Evolutionary conservation across 2,329 filamentous ascomycete species (phyloP).

Genomic region (Aspergillus brasiliensis): DNA sequence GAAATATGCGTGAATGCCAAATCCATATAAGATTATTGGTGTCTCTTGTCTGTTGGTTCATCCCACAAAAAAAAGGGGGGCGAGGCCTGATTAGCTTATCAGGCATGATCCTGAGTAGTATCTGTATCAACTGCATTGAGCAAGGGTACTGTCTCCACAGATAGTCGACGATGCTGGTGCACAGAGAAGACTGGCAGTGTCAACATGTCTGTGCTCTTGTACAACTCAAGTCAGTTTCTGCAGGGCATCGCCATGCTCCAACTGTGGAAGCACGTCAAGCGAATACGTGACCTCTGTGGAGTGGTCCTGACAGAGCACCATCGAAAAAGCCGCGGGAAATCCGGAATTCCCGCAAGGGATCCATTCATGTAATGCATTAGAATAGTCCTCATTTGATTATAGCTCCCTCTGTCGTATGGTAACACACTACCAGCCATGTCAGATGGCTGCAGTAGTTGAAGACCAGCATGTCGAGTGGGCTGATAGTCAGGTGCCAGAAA

Average conservation of each 20-base stretch:
- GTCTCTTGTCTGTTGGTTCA: neutral
- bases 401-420: neutral
- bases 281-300: slow-evolving; percentile 7
- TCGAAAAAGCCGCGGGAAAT: neutral
- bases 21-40: neutral
- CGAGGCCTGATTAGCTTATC: neutral
- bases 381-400: neutral
- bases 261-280: neutral
- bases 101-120: neutral
- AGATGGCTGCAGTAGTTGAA: neutral
- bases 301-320: neutral
- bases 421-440: slow-evolving; percentile 1
- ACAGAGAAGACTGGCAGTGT: neutral
- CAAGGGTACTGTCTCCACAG: neutral
- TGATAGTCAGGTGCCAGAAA: slow-evolving; percentile 3
- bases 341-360: neutral
- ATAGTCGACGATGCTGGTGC: neutral
- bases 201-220: slow-evolving; percentile 3
- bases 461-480: neutral
- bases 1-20: neutral
- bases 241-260: neutral
- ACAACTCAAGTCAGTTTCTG: slow-evolving; percentile 9
- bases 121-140: neutral
- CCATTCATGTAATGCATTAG: neutral
- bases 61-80: neutral